Evolutionary conservation across 2,329 filamentous ascomycete species (phyloP).

Genomic region (Ceratocystis lukuohia): DNA sequence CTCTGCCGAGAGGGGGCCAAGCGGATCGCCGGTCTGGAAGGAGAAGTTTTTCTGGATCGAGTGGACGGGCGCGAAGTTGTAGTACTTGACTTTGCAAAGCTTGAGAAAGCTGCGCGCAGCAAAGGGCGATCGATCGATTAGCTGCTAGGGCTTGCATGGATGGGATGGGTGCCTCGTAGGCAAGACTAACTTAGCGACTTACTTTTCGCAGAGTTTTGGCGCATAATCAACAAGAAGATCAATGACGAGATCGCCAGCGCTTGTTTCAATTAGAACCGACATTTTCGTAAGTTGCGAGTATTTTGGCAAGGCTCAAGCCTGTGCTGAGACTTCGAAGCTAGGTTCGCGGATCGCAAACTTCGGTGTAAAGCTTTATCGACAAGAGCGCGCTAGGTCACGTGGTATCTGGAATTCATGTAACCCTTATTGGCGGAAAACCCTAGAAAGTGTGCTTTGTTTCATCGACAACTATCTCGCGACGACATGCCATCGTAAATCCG

Average conservation of each 20-base stretch:
- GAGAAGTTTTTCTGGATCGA: constrained; percentile 90
- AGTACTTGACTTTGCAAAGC: constrained; percentile 98
- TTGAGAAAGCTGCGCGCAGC: constrained; percentile 74
- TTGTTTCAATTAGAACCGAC: constrained; percentile 91
- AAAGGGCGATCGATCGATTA: constrained; percentile 23
- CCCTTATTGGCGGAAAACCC: not conserved
- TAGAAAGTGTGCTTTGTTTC: no score
- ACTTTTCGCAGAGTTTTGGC: constrained; percentile 92
- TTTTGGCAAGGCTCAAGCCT: not conserved
- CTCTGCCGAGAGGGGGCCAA: constrained; percentile 68
- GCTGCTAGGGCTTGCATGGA: constrained; percentile 14
- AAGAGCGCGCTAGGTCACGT: not conserved
- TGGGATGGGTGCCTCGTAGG: constrained; percentile 4
- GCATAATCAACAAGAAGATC: constrained; percentile 82
- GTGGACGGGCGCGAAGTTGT: constrained; percentile 91
- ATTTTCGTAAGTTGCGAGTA: constrained; percentile 34
- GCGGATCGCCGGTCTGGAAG: constrained; percentile 88
- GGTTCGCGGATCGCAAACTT: not conserved
- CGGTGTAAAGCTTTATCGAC: not conserved
- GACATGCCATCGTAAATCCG: no score
- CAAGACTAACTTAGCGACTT: constrained; percentile 31
- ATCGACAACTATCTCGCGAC: no score
- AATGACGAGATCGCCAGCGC: constrained; percentile 83
- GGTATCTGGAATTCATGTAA: not conserved
- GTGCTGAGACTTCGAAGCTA: not conserved